Evolutionary conservation across 805 yeast species (phyloP).

Genomic region (Hanseniaspora vineae): DNA sequence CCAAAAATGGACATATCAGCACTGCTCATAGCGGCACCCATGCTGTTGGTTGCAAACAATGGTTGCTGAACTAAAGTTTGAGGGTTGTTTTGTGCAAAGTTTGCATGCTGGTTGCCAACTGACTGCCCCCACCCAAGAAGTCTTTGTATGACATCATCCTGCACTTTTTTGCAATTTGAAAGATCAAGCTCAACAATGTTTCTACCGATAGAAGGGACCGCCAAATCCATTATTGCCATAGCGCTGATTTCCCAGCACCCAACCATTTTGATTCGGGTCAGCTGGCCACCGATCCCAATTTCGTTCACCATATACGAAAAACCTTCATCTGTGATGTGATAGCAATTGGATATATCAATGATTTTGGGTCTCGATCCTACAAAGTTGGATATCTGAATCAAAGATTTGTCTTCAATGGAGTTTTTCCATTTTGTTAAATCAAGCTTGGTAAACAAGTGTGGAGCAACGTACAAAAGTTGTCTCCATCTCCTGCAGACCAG

Average conservation of each 20-base stretch:
- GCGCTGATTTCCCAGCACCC: conserved; percentile 71
- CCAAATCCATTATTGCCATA: conserved; percentile 70
- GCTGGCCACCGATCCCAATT: conserved; percentile 51
- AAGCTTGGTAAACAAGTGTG: conserved; percentile 35
- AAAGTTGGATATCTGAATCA: conserved; percentile 49
- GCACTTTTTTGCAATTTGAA: conserved; percentile 60
- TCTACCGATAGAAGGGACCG: conserved; percentile 51
- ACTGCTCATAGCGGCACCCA: no score
- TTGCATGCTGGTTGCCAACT: not conserved
- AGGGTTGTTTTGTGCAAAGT: no score
- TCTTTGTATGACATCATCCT: conserved; percentile 58
- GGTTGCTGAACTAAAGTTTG: no score
- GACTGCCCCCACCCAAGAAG: conserved; percentile 41
- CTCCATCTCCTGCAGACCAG: conserved; percentile 56
- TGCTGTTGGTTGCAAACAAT: no score
- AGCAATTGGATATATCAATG: conserved; percentile 59
- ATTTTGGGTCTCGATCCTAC: conserved; percentile 54
- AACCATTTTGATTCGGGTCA: conserved; percentile 43
- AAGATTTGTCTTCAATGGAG: conserved; percentile 41
- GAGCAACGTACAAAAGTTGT: conserved; percentile 45
- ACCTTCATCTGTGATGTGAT: conserved; percentile 66
- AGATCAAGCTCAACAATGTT: conserved; percentile 48
- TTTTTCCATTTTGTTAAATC: conserved; percentile 56
- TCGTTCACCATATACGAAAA: conserved; percentile 60
- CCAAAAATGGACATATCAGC: not conserved